phyloP scores from a whole-genome alignment of 768 basidiomycete genomes.

The Leccinum aurantiacum region DNA sequence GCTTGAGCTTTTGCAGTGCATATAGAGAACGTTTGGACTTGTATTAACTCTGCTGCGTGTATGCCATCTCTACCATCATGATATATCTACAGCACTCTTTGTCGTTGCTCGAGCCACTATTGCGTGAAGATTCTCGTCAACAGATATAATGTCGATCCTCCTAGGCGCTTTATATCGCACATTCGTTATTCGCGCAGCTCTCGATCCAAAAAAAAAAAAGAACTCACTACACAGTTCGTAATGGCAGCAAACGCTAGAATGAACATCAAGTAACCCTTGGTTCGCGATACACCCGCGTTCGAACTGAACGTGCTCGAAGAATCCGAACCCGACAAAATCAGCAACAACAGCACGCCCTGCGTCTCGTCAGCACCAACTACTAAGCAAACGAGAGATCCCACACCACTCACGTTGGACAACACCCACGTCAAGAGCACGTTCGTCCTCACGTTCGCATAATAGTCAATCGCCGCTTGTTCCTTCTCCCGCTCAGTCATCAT shows the following conservation, averaged over 20 bases:
- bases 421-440: constrained; percentile 84
- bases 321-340: constrained; percentile 61
- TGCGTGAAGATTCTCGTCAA: constrained; percentile 53
- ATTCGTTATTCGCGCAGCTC: background rate
- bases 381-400: background rate
- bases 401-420: constrained; percentile 68
- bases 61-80: constrained; percentile 1
- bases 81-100: constrained; percentile 4
- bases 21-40: background rate
- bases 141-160: constrained; percentile 58
- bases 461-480: constrained; percentile 76
- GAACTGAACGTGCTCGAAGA: constrained; percentile 59
- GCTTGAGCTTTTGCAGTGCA: constrained; percentile 22
- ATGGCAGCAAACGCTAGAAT: constrained; percentile 81
- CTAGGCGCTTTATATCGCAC: constrained; percentile 44
- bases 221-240: constrained; percentile 59
- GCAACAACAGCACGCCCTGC: constrained; percentile 67
- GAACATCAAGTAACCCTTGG: constrained; percentile 76
- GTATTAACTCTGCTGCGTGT: background rate
- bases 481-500: constrained; percentile 56
- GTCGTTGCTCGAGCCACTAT: constrained; percentile 19
- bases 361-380: background rate
- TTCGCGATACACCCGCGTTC: constrained; percentile 48
- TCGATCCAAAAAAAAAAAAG: background rate
- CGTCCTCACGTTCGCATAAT: constrained; percentile 85